Evolutionary conservation across 495 filamentous ascomycete species (phyloP), one percentile per base, ranked within the genome.

Genomic region (Paragyromitra xinjiangensis): DNA sequence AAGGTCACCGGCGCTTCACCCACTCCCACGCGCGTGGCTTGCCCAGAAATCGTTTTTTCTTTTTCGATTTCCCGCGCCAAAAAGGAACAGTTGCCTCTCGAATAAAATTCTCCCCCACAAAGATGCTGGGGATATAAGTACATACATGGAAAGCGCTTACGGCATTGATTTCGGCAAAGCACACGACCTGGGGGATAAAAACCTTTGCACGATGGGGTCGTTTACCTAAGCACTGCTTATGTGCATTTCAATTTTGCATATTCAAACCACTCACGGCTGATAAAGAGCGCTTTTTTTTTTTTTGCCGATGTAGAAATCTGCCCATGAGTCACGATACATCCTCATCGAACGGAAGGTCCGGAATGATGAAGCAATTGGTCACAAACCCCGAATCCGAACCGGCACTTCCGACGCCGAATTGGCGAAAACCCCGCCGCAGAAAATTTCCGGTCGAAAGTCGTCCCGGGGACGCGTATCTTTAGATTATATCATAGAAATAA

Each of bases 11-110:
- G 37, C 56, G 69, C 69, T 53, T 61, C 69, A 53, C 56, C 42
- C 56, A 71, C 55, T 58, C 66, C 66, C 65, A 55, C 40, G 34
- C 56, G 69, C 45, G 69, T 63, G 69, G 69, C 72, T 63, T 71
- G 39, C 40, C 26, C 55, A 69, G 19, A 59, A 71, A 53, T 64
- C 56, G 29, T 55, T 37, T 2, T 22, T 66, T 59, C 65, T 45
- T 71, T 75, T 71, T 64, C 71, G 71, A 64, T 26, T 42, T 62
- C 66, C 45, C 58, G 16, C 45, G 19, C 58, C 26, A 44, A 61
- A 51, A 75, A 37, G 19, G 22, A 55, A 64, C 24, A 40, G 11
- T 55, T 37, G 63, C 64, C 39, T 69, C 45, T 48, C 4, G 6
- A 48, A 65, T 48, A 16, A 29, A 29, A 64, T 9, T 24, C 19